Evolutionary conservation across 441 rosid species (phyloP).

Genomic region (Kokia cookei): DNA sequence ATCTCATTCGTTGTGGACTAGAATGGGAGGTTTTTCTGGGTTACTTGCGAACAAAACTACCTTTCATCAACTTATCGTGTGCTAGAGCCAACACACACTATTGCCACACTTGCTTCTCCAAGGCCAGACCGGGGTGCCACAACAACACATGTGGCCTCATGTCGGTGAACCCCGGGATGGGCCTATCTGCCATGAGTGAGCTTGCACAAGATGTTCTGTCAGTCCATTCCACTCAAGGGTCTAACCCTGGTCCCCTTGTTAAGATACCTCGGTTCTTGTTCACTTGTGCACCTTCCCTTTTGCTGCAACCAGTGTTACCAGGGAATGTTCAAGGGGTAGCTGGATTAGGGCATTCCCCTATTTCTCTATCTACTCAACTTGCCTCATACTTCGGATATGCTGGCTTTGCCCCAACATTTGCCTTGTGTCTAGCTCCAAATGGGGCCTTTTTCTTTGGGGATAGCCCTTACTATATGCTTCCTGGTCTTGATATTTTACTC

Average conservation of each 20-base stretch:
- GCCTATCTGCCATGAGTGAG: slow-evolving; percentile 14
- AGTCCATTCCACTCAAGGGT: slow-evolving; percentile 15
- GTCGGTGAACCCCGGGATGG: slow-evolving; percentile 19
- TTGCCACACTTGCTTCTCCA: slow-evolving; percentile 17
- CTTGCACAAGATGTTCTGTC: slow-evolving; percentile 30
- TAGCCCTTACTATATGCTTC: slow-evolving; percentile 18
- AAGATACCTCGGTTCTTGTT: slow-evolving; percentile 15
- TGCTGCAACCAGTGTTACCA: too few relatives aligned
- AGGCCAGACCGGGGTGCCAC: slow-evolving; percentile 39
- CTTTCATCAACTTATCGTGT: slow-evolving; percentile 19
- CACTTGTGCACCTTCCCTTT: slow-evolving; percentile 10
- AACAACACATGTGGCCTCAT: slow-evolving; percentile 36
- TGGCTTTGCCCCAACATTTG: too few relatives aligned
- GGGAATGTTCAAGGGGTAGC: too few relatives aligned
- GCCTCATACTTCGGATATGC: too few relatives aligned
- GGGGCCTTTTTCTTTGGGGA: slow-evolving; percentile 30
- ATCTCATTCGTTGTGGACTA: slow-evolving; percentile 17
- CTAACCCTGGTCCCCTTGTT: slow-evolving; percentile 12
- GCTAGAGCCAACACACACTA: slow-evolving; percentile 10
- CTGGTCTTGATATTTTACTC: slow-evolving; percentile 10
- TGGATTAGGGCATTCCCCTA: too few relatives aligned
- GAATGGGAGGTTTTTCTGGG: slow-evolving; percentile 23
- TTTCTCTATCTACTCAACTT: too few relatives aligned
- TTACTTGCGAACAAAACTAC: slow-evolving; percentile 20
- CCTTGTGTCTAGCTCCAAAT: neutral